Percentiles rank a stretch among this genome's conserved stretches.
phyloP scores from a whole-genome alignment of 805 yeast species.

The Yamadazyma akitaensis region DNA sequence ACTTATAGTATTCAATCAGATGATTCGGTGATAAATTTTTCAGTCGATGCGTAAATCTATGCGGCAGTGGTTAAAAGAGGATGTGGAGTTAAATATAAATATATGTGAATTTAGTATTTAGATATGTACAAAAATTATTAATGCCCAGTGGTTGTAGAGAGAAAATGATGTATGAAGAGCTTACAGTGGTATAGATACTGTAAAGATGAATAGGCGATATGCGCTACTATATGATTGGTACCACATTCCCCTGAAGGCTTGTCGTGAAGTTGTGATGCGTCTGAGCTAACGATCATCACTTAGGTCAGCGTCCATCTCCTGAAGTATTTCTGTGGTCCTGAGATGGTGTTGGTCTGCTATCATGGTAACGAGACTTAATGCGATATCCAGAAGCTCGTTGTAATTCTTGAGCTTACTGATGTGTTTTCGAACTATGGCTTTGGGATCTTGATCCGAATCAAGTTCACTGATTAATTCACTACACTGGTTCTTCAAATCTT shows the following conservation, averaged over 20 bases:
- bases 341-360: constrained; percentile 58
- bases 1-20: neutral
- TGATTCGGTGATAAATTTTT: neutral
- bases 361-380: constrained; percentile 52
- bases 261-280: neutral
- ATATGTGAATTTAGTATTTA: neutral
- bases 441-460: constrained; percentile 38
- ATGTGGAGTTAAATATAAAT: neutral
- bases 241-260: neutral
- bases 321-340: constrained; percentile 45
- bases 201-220: no score
- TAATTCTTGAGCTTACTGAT: constrained; percentile 52
- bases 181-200: no score
- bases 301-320: constrained; percentile 39
- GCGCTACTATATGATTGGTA: no score
- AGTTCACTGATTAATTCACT: constrained; percentile 29
- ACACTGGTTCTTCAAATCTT: constrained; percentile 33
- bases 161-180: neutral
- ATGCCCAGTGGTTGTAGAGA: neutral
- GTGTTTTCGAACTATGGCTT: constrained; percentile 47
- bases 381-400: constrained; percentile 62
- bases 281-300: constrained; percentile 2
- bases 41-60: neutral
- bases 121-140: neutral
- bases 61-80: neutral